phyloP scores from a whole-genome alignment of 2,329 filamentous ascomycete species.

The Harringtonia lauricola region DNA sequence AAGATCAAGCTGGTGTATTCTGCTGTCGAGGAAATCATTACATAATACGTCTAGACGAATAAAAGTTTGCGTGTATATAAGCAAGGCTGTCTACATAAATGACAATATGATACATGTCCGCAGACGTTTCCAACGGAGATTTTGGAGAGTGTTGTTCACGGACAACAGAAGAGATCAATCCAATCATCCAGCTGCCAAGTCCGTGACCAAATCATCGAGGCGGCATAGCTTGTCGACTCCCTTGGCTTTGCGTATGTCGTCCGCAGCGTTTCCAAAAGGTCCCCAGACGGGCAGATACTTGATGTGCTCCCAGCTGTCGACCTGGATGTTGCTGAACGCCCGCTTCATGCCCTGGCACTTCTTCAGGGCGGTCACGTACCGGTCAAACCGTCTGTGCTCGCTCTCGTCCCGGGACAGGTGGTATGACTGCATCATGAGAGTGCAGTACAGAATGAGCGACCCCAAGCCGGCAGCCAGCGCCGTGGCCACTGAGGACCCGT shows the following conservation, averaged over 20 bases:
- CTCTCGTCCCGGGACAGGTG: conserved; percentile 2
- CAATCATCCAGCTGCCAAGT: too few species aligned
- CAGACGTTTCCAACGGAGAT: too few species aligned
- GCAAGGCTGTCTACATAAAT: too few species aligned
- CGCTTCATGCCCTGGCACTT: conserved; percentile 13
- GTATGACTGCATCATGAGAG: conserved; percentile 9
- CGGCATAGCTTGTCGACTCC: conserved; percentile 9
- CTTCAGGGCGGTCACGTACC: conserved; percentile 6
- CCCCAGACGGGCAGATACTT: conserved; percentile 12
- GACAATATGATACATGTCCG: too few species aligned
- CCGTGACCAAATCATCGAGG: neutral
- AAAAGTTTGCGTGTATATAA: too few species aligned
- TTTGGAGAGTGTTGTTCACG: too few species aligned
- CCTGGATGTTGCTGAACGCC: conserved; percentile 12
- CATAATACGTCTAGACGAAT: too few species aligned
- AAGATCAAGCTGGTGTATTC: too few species aligned
- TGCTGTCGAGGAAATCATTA: too few species aligned
- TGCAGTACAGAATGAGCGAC: conserved; percentile 17
- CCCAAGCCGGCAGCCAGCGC: conserved; percentile 19
- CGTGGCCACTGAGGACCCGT: conserved; percentile 17
- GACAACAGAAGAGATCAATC: too few species aligned
- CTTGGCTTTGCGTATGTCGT: neutral
- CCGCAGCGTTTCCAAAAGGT: neutral
- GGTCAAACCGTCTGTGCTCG: conserved; percentile 4
- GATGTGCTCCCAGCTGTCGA: conserved; percentile 8